Evolutionary conservation across 2,329 filamentous ascomycete species (phyloP).

Genomic region (Aureobasidium vineae): DNA sequence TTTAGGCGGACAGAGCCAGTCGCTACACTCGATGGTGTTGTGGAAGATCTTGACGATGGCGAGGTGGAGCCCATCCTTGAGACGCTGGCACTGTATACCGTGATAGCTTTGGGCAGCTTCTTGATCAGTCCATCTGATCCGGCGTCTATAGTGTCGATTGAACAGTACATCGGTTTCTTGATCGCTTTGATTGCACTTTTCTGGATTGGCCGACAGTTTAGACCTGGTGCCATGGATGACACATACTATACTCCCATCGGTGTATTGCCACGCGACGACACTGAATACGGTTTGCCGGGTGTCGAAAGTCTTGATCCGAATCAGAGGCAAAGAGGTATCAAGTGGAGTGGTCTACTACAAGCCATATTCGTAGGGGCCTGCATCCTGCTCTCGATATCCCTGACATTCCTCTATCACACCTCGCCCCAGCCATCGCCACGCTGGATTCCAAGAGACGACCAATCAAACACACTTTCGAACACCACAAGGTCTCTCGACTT

Average conservation of each 20-base stretch:
- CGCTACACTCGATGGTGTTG: not conserved
- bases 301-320: not conserved
- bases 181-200: not conserved
- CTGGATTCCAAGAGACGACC: not conserved
- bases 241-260: not conserved
- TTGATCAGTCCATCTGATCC: not conserved
- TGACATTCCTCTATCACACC: not conserved
- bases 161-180: not conserved
- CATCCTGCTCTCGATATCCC: not conserved
- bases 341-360: not conserved
- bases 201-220: not conserved
- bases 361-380: not conserved
- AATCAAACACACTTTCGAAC: not conserved
- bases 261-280: not conserved
- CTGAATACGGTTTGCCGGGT: not conserved
- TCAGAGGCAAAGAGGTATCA: not conserved
- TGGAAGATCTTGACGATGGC: not conserved
- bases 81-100: not conserved
- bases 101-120: not conserved
- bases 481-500: not conserved
- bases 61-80: not conserved
- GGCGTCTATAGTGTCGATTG: not conserved
- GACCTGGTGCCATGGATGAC: too few species aligned
- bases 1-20: not conserved
- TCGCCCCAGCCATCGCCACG: not conserved